These are phyloP conservation scores for Fusarium nelsonii DNA, from an alignment of 2,329 filamentous ascomycete genomes.

Conservation along the genomic window DNA sequence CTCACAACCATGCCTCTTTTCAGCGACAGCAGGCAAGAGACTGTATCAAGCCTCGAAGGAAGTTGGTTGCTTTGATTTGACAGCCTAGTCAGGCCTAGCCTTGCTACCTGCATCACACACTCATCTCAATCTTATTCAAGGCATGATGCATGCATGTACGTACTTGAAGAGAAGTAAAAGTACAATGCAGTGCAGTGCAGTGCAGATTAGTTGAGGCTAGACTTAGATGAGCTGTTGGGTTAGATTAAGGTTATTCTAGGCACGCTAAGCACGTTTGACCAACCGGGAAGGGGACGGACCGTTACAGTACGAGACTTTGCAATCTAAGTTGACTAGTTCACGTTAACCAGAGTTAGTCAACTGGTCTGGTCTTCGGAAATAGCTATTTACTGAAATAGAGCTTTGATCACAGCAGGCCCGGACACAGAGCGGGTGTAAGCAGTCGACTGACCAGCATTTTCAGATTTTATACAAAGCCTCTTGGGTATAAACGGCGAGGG, in stretches of 20 bases:
- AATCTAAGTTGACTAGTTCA: background rate
- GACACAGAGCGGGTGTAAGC: constrained; percentile 9
- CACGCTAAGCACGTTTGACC: constrained; percentile 30
- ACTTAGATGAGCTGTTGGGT: constrained; percentile 13
- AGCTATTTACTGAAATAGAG: background rate
- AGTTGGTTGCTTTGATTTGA: background rate
- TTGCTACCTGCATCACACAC: background rate
- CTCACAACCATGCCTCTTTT: constrained; percentile 28
- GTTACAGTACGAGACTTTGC: constrained; percentile 13
- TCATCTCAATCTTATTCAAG: constrained; percentile 2
- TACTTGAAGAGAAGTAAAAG: constrained; percentile 4
- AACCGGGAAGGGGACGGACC: constrained; percentile 32
- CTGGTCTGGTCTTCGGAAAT: constrained; percentile 2
- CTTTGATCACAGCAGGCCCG: background rate
- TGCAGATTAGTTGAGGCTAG: background rate
- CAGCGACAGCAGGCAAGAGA: background rate
- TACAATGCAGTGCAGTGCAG: background rate
- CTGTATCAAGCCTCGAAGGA: constrained; percentile 1
- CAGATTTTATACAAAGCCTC: background rate
- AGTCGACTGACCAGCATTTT: background rate
- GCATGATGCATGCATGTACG: background rate
- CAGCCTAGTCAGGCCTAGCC: background rate
- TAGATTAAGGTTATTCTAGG: constrained; percentile 38
- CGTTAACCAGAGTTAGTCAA: background rate
- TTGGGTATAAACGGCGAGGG: background rate